A percentile compares a stretch with the other conserved stretches of the same genome.
These are phyloP conservation scores for Phlyctochytrium arcticum DNA, from an alignment of 192 early-diverging fungal species.

Conservation along the genomic window DNA sequence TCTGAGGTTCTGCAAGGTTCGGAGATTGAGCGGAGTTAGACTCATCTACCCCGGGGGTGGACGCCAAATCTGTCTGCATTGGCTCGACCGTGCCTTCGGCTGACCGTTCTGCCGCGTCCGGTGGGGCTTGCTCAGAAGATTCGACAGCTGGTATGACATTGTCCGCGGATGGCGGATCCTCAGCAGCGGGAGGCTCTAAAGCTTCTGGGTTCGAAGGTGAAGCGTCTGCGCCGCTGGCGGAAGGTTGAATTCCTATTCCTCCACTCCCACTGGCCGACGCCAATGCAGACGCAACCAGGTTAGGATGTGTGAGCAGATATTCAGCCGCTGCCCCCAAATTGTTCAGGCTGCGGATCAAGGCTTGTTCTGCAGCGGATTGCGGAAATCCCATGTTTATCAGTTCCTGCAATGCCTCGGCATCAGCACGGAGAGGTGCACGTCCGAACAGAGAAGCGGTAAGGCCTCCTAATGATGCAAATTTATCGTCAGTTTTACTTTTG, in stretches of 20 bases:
- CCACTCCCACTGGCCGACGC: no score
- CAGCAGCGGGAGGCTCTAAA: neutral
- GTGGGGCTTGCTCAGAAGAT: no score
- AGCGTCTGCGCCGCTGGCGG: slow-evolving; percentile 17
- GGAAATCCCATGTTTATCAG: slow-evolving; percentile 88
- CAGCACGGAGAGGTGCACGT: slow-evolving; percentile 43
- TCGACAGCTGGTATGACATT: neutral
- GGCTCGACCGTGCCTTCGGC: no score
- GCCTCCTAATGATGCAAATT: neutral
- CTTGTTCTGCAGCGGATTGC: slow-evolving; percentile 68
- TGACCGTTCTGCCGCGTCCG: no score
- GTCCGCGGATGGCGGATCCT: neutral
- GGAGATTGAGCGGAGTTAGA: slow-evolving; percentile 7
- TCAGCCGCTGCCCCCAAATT: slow-evolving; percentile 79
- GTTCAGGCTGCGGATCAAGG: slow-evolving; percentile 71
- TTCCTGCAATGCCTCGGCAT: slow-evolving; percentile 62
- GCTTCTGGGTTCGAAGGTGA: slow-evolving; percentile 22
- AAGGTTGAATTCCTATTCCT: no score
- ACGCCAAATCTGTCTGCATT: neutral
- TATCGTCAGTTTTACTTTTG: slow-evolving; percentile 14
- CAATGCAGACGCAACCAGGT: slow-evolving; percentile 41
- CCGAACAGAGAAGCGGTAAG: slow-evolving; percentile 23
- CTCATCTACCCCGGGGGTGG: neutral
- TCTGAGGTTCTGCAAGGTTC: no score
- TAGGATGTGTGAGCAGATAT: slow-evolving; percentile 73